Evolutionary conservation across 75 land plant genomes (phyloP).

Genomic region (Picea sitchensis): DNA sequence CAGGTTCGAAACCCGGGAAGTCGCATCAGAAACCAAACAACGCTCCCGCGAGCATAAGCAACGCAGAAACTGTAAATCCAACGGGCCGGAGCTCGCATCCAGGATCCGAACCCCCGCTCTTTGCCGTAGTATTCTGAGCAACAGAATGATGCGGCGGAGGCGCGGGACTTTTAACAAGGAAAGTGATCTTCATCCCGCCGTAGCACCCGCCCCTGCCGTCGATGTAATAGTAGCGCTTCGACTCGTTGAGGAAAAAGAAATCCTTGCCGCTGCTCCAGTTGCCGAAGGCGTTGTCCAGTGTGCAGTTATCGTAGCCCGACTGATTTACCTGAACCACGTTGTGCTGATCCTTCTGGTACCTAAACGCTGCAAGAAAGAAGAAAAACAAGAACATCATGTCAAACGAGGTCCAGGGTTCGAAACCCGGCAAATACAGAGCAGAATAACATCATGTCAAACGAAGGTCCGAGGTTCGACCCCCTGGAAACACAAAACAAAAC

Average conservation of each 20-base stretch:
- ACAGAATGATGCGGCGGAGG: slow-evolving; percentile 14
- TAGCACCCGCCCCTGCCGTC: slow-evolving; percentile 49
- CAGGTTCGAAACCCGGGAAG: neutral
- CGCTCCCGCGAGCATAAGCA: neutral
- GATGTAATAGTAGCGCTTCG: slow-evolving; percentile 59
- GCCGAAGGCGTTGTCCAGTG: slow-evolving; percentile 36
- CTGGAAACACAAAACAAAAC: neutral
- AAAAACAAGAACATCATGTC: neutral
- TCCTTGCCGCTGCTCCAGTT: slow-evolving; percentile 77
- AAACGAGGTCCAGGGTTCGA: too few species aligned
- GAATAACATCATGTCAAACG: neutral
- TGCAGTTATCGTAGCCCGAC: slow-evolving; percentile 71
- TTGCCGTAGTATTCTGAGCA: neutral
- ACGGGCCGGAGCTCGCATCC: neutral
- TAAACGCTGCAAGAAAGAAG: slow-evolving; percentile 35
- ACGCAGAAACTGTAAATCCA: neutral
- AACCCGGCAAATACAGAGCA: too few species aligned
- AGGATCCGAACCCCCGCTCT: neutral
- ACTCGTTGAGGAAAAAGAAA: slow-evolving; percentile 37
- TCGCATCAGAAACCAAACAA: neutral
- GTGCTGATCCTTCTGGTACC: slow-evolving; percentile 55
- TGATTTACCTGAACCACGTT: slow-evolving; percentile 67
- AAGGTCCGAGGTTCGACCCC: too few species aligned
- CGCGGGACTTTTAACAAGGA: slow-evolving; percentile 33
- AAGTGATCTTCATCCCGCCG: slow-evolving; percentile 56